Base-by-base conservation (phyloP, 331 rosid species). In the Telfairia occidentalis region DNA sequence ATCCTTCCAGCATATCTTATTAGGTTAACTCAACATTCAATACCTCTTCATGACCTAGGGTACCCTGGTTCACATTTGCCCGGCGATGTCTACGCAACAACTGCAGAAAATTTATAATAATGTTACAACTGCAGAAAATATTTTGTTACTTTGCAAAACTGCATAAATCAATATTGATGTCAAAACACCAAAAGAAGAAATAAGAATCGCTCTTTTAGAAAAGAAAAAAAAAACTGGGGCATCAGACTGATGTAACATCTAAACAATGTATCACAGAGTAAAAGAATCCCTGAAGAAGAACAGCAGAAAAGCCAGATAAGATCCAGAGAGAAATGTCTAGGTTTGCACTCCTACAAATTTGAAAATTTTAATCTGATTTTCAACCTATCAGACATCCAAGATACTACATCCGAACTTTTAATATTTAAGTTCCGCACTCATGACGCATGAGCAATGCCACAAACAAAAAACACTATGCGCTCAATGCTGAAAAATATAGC, bases 41-140 rank as follows among this genome's bases (percentile, higher is more conserved):
- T 85, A 93, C 98, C 98, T 93, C 98, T 84, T 93, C 98, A 74
- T 87, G 86, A 72, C 89, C 95, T 82, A 93, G 88, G 87, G 86
- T 82, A 42, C 88, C 92, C 75, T 76, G 81, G 74, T 81, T 84
- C 74, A 88, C 87, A 79, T 86, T 89, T 76, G 85, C 80, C 85
- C 97, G 85, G 63, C 96, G 90, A 81, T 87, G 92, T 81, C 98
- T 86, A 64, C 98, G 92, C 66, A 93, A 79, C 43, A 93, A 84
- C 98, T 93, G 88, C 81, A 83, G 83, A 83, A 82, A 78, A 64
- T 42, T 50, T 73, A 57, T 73, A 55, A 65, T 46, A 45, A 0
- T n/a, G 16, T 19, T 8, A 30, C 43, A 15, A n/a, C 2, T 5
- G n/a, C n/a, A n/a, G n/a, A n/a, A n/a, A n/a, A n/a, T n/a, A n/a